phyloP scores from a whole-genome alignment of 768 basidiomycete species.

The Candolleomyces efflorescens region DNA sequence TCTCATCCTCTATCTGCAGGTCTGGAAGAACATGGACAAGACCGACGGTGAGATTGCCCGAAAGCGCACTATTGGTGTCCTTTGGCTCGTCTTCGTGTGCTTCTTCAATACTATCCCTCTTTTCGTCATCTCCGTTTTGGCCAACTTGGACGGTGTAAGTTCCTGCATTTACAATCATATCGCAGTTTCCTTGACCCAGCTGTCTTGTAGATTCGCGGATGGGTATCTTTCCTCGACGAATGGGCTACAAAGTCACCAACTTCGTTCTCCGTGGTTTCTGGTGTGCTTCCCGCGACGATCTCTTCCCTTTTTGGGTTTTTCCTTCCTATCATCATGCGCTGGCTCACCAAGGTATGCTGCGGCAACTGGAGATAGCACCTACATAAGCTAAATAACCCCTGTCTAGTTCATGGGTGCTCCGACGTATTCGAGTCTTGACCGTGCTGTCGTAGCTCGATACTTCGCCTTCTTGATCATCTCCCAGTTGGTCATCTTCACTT shows the following conservation, averaged over 20 bases:
- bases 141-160: constrained; percentile 81
- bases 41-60: constrained; percentile 61
- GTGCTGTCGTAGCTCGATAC: constrained; percentile 89
- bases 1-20: constrained; percentile 34
- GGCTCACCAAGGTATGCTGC: constrained; percentile 61
- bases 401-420: constrained; percentile 60
- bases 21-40: constrained; percentile 89
- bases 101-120: constrained; percentile 95
- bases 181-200: neutral
- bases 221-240: constrained; percentile 66
- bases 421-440: constrained; percentile 79
- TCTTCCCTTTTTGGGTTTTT: constrained; percentile 88
- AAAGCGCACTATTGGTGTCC: constrained; percentile 71
- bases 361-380: constrained; percentile 47
- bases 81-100: constrained; percentile 73
- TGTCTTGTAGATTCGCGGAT: constrained; percentile 48
- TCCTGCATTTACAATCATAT: neutral
- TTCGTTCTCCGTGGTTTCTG: constrained; percentile 82
- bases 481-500: constrained; percentile 90
- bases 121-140: constrained; percentile 83
- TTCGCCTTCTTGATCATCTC: constrained; percentile 92
- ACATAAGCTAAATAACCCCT: constrained; percentile 45
- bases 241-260: constrained; percentile 64
- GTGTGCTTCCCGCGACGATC: constrained; percentile 88
- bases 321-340: constrained; percentile 89